These are phyloP conservation scores for Eucalyptus tenuipes DNA, from an alignment of 345 rosid genomes.

Conservation along the genomic window DNA sequence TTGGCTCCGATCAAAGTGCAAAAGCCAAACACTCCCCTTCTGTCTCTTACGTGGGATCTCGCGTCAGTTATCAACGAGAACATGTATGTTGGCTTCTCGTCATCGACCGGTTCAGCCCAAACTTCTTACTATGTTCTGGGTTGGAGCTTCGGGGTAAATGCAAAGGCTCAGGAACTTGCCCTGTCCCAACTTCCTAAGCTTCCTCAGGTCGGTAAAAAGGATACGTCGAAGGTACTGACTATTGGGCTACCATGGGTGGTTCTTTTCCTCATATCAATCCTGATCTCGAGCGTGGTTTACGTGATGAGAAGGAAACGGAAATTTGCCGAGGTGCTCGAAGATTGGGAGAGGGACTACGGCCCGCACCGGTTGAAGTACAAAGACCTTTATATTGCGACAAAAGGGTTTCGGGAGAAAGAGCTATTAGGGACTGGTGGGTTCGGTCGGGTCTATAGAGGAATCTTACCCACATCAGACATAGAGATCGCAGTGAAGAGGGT, in stretches of 20 bases:
- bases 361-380: slow-evolving; percentile 53
- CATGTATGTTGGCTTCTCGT: slow-evolving; percentile 72
- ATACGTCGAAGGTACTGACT: slow-evolving; percentile 12
- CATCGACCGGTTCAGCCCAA: slow-evolving; percentile 36
- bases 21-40: slow-evolving; percentile 34
- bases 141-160: slow-evolving; percentile 57
- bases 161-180: slow-evolving; percentile 14
- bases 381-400: slow-evolving; percentile 52
- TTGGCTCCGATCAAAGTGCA: slow-evolving; percentile 15
- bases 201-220: slow-evolving; percentile 25
- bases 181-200: slow-evolving; percentile 46
- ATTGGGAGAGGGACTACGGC: slow-evolving; percentile 55
- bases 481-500: slow-evolving; percentile 64
- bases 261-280: slow-evolving; percentile 2
- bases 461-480: slow-evolving; percentile 19
- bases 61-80: slow-evolving; percentile 1
- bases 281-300: slow-evolving; percentile 1
- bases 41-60: slow-evolving; percentile 29
- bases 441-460: slow-evolving; percentile 55
- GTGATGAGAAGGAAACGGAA: slow-evolving; percentile 29
- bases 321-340: slow-evolving; percentile 56
- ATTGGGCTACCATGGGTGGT: slow-evolving; percentile 34
- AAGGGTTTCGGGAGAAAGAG: slow-evolving; percentile 48
- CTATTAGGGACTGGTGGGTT: slow-evolving; percentile 62
- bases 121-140: slow-evolving; percentile 31